A percentile compares a stretch with the other conserved stretches of the same genome.
Evolutionary conservation across 495 filamentous ascomycete species (phyloP).

Genomic region (Xylaria intraflava): DNA sequence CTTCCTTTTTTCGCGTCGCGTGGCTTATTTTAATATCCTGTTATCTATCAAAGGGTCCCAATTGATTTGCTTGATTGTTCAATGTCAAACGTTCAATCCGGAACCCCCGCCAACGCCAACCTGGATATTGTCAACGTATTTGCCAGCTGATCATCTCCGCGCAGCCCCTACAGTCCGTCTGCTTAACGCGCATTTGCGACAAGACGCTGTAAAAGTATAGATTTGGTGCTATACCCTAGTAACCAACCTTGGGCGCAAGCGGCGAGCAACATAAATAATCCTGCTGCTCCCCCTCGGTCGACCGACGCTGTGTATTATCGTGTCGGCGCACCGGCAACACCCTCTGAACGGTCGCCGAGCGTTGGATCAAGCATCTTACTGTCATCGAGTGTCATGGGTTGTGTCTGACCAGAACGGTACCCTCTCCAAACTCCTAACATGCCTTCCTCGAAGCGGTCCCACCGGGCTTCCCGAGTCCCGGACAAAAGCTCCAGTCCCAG

Average conservation of each 20-base stretch:
- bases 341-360: not conserved
- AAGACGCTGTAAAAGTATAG: not conserved
- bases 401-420: not conserved
- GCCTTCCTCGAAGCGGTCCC: slow-evolving; percentile 39
- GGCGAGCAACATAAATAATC: not conserved
- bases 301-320: not conserved
- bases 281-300: not conserved
- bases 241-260: not conserved
- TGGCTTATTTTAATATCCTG: slow-evolving; percentile 5
- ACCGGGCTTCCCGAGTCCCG: slow-evolving; percentile 34
- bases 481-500: slow-evolving; percentile 30
- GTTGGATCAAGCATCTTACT: not conserved
- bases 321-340: not conserved
- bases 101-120: slow-evolving; percentile 6
- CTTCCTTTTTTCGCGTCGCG: slow-evolving; percentile 11
- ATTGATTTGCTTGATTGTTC: slow-evolving; percentile 12
- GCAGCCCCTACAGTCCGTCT: not conserved
- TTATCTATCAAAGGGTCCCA: not conserved
- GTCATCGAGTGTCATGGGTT: slow-evolving; percentile 8
- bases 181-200: not conserved
- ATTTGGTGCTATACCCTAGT: not conserved
- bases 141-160: not conserved
- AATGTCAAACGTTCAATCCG: not conserved
- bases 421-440: slow-evolving; percentile 14
- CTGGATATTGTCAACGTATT: not conserved